A percentile compares a stretch with the other conserved stretches of the same genome.
Evolutionary conservation across 140 eudicot species (phyloP).

Genomic region (Stevia rebaudiana): DNA sequence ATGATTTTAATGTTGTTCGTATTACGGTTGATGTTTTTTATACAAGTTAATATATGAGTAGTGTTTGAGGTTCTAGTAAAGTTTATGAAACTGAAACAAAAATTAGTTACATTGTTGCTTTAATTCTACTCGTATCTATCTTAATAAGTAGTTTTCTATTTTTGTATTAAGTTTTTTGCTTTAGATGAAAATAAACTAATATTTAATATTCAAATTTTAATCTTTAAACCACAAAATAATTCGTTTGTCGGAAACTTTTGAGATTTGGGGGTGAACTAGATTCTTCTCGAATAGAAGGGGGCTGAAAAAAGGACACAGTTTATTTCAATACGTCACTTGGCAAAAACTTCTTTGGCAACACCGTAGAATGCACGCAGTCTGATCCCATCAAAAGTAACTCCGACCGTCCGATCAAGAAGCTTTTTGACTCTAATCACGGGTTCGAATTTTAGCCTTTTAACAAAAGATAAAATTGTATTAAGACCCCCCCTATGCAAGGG

Average conservation of each 20-base stretch:
- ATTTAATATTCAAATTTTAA: too few relatives aligned
- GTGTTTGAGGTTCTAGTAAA: too few relatives aligned
- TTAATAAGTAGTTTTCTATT: too few relatives aligned
- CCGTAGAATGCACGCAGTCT: constrained; percentile 21
- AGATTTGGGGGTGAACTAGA: constrained; percentile 8
- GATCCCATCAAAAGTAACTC: background rate
- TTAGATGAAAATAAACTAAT: too few relatives aligned
- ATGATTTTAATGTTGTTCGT: too few relatives aligned
- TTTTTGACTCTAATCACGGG: constrained; percentile 14
- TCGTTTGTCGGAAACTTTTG: constrained; percentile 1
- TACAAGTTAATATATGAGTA: too few relatives aligned
- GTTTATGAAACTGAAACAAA: too few relatives aligned
- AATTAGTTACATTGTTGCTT: too few relatives aligned
- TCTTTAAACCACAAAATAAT: background rate
- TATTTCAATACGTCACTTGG: constrained; percentile 3
- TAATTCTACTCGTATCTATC: too few relatives aligned
- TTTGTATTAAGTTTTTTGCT: too few relatives aligned
- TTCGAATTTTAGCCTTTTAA: constrained; percentile 3
- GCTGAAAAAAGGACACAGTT: background rate
- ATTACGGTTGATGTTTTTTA: too few relatives aligned
- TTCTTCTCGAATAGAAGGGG: constrained; percentile 16
- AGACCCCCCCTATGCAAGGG: background rate
- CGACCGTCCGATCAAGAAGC: constrained; percentile 15
- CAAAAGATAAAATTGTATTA: background rate
- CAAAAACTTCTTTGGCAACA: background rate